Base-by-base conservation (phyloP, 2,329 filamentous ascomycete genomes). In the Colletotrichum australisinense region DNA sequence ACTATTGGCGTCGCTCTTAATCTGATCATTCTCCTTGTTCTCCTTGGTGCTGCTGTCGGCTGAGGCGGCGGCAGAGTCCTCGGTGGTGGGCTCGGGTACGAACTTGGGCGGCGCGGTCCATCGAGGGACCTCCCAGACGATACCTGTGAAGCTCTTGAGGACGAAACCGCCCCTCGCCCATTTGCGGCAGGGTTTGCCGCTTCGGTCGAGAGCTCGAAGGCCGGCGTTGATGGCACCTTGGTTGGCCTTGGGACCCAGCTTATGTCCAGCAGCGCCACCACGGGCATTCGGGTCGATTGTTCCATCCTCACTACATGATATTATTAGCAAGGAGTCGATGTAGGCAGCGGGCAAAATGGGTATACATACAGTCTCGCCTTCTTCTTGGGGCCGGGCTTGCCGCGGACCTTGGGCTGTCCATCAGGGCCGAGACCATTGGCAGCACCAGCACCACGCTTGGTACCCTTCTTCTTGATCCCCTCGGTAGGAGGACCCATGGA, bases 211-310 rank as follows among this genome's bases (percentile, higher is more conserved):
- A 14, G 97, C 96, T 68, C 97, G 94, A 63, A 99, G 92, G 65
- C 95, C 94, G 67, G 97, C 97, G 81, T 99, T 99, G 88, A 99
- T 99, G 73, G 96, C 96, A 76, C 97, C 97, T 79, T 96, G 94
- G 82, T 98, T 98, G 64, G 96, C 96, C 84, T 98, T 98, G 77
- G 97, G 97, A 4, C 96, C 96, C 30, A 98, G 92, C 83, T 97
- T 97, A 84, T 96, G 94, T 63, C 88, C 86, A 67, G 88, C 88
- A 6, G 86, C 85, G 78, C 88, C 85, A 5, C 57, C 63, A 12
- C 72, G 63, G 77, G 86, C 84, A 79, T 86, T 86, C 77, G 90
- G 88, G 77, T 93, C 91, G 79, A 90, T 87, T 35, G 88, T 87
- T 35, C 90, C 90, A 77, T 92, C 91, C 78, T 93, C 91, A 76